These are phyloP conservation scores for Neodidymelliopsis sp. DNA, from an alignment of 2,329 filamentous ascomycete genomes.

Conservation along the genomic window DNA sequence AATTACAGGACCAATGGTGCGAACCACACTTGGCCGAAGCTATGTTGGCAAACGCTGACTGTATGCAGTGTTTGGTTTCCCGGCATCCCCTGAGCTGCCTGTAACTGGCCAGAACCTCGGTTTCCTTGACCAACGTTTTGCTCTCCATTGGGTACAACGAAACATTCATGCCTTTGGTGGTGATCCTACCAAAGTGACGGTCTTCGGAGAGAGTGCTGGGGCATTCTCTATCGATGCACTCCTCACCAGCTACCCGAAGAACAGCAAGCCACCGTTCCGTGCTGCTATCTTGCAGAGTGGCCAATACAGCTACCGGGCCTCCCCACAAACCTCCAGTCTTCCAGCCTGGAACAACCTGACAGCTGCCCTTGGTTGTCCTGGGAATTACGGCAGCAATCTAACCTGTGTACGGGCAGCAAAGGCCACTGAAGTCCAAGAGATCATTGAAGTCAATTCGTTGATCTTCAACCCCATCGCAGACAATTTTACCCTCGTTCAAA, in stretches of 20 bases:
- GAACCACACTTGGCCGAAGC: too few relatives aligned
- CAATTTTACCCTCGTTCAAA: slow-evolving; percentile 29
- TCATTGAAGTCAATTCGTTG: slow-evolving; percentile 28
- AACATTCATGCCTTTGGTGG: slow-evolving; percentile 60
- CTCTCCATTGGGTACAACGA: slow-evolving; percentile 62
- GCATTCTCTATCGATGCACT: slow-evolving; percentile 35
- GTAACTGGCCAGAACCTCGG: slow-evolving; percentile 54
- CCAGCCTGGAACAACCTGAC: slow-evolving; percentile 34
- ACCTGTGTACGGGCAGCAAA: slow-evolving; percentile 34
- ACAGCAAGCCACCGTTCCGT: slow-evolving; percentile 34
- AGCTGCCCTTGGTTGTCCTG: slow-evolving; percentile 30
- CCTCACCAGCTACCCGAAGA: slow-evolving; percentile 35
- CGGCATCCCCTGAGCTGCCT: slow-evolving; percentile 30
- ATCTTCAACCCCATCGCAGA: slow-evolving; percentile 31
- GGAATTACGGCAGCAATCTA: slow-evolving; percentile 24
- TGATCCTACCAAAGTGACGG: slow-evolving; percentile 57
- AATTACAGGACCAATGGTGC: slow-evolving; percentile 44
- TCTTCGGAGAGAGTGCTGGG: slow-evolving; percentile 48
- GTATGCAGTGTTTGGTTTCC: slow-evolving; percentile 39
- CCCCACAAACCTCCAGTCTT: slow-evolving; percentile 15
- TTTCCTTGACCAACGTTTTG: slow-evolving; percentile 64
- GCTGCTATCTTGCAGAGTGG: slow-evolving; percentile 42
- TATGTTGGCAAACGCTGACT: slow-evolving; percentile 10
- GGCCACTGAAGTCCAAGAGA: slow-evolving; percentile 25
- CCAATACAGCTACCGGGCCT: slow-evolving; percentile 29